Evolutionary conservation across 371 early-diverging fungal species (phyloP), one percentile per base, ranked within the genome.

Genomic region (Syncephalastrum contaminatum): DNA sequence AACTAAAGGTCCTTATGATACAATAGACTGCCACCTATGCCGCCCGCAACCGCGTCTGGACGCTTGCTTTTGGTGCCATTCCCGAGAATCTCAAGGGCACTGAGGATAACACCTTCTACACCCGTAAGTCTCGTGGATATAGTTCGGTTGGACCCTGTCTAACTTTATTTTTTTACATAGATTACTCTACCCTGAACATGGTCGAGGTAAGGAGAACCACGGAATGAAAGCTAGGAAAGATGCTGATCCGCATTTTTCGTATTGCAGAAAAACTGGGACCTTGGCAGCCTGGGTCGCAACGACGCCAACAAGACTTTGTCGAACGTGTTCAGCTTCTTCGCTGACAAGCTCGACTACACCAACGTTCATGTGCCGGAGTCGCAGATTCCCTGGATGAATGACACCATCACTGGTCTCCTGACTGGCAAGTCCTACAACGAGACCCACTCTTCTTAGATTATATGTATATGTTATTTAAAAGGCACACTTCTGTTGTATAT

Each of bases 231-330:
- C 15, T 45, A 18, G 24, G 2, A 4, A 18, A 41, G 30, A 8
- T 21, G n/a, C 13, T 27, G 25, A 41, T 51, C 42, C 14, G 19
- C 18, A 4, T 15, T 20, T 14, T 47, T 10, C 18, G 7, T 27
- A 12, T 14, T 40, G 19, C 51, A 67, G 61, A 39, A 66, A 20
- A 80, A 80, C 70, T 88, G 83, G 83, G 83, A 75, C 39, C 70
- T 88, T 16, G 81, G 82, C n/a, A 73, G 66, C 60, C 58, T 86
- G 57, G 85, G 85, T 8, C 73, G 73, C 41, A 63, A 63, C 49
- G 86, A 86, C 53, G 56, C 67, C 10, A 64, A 73, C 59, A 59
- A 55, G 43, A 58, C 63, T 39, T 40, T 62, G 43, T 61, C 64
- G 39, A 80, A 77, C 41, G 72, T 77, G 24, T 77, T 69, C 46